phyloP scores from a whole-genome alignment of 1,139 yeast genomes.

The Hyphopichia pseudoburtonii region DNA sequence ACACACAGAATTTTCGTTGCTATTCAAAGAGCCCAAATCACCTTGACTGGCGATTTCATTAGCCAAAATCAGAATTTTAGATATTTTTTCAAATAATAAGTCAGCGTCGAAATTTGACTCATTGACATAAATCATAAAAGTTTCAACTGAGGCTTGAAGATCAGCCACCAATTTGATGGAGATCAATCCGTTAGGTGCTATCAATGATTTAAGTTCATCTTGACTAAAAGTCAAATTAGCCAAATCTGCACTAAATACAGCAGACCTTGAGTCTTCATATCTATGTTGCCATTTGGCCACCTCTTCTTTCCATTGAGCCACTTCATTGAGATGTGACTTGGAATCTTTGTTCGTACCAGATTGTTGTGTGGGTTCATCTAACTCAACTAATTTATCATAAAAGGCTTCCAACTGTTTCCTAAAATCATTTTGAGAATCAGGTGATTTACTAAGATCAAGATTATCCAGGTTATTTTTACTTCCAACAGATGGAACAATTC shows the following conservation, averaged over 20 bases:
- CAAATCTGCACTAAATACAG: slow-evolving; percentile 23
- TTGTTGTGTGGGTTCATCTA: slow-evolving; percentile 23
- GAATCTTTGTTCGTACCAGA: background rate
- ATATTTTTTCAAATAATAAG: slow-evolving; percentile 53
- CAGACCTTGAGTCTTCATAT: slow-evolving; percentile 42
- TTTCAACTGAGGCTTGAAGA: slow-evolving; percentile 48
- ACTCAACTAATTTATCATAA: slow-evolving; percentile 28
- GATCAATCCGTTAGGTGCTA: slow-evolving; percentile 44
- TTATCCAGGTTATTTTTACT: no score
- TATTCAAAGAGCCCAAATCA: slow-evolving; percentile 31
- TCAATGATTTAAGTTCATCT: slow-evolving; percentile 27
- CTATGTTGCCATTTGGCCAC: slow-evolving; percentile 46
- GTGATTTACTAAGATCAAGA: no score
- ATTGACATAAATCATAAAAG: slow-evolving; percentile 37
- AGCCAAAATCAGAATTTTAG: slow-evolving; percentile 51
- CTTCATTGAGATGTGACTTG: slow-evolving; percentile 8
- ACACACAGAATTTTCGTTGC: slow-evolving; percentile 37
- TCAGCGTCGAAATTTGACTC: slow-evolving; percentile 37
- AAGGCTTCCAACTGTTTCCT: slow-evolving; percentile 23
- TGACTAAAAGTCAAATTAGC: slow-evolving; percentile 22
- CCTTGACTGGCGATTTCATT: slow-evolving; percentile 50
- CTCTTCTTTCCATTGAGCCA: slow-evolving; percentile 28
- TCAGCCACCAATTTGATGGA: slow-evolving; percentile 45
- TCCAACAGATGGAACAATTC: no score
- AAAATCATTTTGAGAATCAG: slow-evolving; percentile 6